These are phyloP conservation scores for Dittrichia graveolens DNA, from an alignment of 129 eudicot genomes.

Conservation along the genomic window DNA sequence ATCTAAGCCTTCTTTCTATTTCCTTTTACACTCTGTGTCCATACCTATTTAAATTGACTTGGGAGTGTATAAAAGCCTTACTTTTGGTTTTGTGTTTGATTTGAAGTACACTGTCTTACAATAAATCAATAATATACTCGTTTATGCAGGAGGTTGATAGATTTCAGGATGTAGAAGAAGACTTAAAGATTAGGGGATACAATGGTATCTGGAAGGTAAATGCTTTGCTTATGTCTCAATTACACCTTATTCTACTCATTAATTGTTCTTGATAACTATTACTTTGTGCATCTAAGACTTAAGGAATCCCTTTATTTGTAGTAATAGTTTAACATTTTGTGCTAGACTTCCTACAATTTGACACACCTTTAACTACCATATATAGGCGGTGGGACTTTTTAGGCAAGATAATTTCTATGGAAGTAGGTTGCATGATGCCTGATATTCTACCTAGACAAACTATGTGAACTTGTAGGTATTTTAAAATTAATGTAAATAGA, in stretches of 20 bases:
- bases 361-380: neutral
- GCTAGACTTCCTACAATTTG: neutral
- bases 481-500: too few species aligned
- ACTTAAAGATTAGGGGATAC: slow-evolving; percentile 72
- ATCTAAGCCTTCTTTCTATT: neutral
- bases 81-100: neutral
- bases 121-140: neutral
- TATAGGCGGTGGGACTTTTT: neutral
- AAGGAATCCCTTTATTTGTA: neutral
- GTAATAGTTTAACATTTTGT: neutral
- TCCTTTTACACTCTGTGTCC: neutral
- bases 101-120: slow-evolving; percentile 14
- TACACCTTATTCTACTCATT: neutral
- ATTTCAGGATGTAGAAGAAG: slow-evolving; percentile 70
- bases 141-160: slow-evolving; percentile 86
- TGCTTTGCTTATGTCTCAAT: slow-evolving; percentile 6
- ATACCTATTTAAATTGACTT: too few species aligned
- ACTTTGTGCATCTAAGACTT: neutral
- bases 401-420: too few species aligned
- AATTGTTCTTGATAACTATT: slow-evolving; percentile 1
- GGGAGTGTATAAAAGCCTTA: neutral
- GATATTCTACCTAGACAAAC: neutral
- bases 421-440: too few species aligned
- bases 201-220: slow-evolving; percentile 92
- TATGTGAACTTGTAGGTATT: neutral